Evolutionary conservation across 2,329 filamentous ascomycete genomes (phyloP).

Genomic region (Monosporascus sp.): DNA sequence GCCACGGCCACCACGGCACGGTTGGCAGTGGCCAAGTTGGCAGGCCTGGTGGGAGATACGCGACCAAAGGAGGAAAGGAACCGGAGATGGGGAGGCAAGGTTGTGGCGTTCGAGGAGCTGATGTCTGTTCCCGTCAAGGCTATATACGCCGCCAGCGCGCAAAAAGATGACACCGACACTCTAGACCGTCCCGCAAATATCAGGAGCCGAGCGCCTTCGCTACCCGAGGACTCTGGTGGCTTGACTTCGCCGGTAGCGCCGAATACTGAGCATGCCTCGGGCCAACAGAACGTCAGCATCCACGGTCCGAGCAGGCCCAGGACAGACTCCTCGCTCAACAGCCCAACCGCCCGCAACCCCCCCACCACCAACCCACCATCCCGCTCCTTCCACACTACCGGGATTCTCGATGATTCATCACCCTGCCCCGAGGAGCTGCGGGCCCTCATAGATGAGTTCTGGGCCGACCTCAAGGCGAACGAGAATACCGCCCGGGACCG

Average conservation of each 20-base stretch:
- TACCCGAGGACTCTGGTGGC: too few relatives aligned
- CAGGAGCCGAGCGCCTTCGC: neutral
- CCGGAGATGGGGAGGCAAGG: conserved; percentile 30
- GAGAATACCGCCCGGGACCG: neutral
- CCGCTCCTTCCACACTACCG: neutral
- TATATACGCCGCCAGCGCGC: neutral
- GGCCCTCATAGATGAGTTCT: neutral
- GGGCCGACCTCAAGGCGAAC: neutral
- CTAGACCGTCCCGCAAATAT: neutral
- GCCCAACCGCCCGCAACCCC: neutral
- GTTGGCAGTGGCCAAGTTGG: conserved; percentile 24
- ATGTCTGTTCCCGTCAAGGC: conserved; percentile 12
- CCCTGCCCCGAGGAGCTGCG: neutral
- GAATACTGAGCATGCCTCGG: neutral
- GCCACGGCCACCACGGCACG: conserved; percentile 21
- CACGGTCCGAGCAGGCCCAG: neutral
- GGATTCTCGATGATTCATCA: neutral
- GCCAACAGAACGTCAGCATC: neutral
- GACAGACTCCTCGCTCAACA: neutral
- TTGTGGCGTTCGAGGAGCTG: conserved; percentile 31
- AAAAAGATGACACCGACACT: neutral
- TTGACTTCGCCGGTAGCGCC: neutral
- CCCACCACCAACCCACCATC: neutral
- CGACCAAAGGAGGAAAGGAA: conserved; percentile 23
- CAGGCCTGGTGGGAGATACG: conserved; percentile 21